Evolutionary conservation across 768 basidiomycete species (phyloP).

Genomic region (Coprinopsis strossmayeri): DNA sequence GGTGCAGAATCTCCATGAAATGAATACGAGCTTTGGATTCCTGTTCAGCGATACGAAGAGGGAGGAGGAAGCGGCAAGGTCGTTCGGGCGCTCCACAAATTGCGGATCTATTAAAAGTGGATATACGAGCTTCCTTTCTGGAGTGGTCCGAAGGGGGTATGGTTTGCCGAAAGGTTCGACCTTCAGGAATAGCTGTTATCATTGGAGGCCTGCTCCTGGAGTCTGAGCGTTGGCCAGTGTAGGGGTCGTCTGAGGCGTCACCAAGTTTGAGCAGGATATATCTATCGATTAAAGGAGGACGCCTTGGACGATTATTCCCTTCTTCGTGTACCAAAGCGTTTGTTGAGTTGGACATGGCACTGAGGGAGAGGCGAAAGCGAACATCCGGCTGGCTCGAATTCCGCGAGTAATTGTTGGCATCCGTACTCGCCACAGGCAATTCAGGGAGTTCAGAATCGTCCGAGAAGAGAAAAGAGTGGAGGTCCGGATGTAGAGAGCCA

Average conservation of each 20-base stretch:
- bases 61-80: conserved; percentile 32
- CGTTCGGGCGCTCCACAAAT: neutral
- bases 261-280: conserved; percentile 2
- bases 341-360: neutral
- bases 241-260: neutral
- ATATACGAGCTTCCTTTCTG: neutral
- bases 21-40: conserved; percentile 54
- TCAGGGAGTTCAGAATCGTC: no score
- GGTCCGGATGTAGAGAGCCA: no score
- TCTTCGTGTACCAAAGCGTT: conserved; percentile 16
- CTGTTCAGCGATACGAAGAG: conserved; percentile 46
- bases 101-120: neutral
- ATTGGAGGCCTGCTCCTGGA: conserved; percentile 6
- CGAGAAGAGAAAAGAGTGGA: no score
- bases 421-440: no score
- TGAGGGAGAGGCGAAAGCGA: no score
- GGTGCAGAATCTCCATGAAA: conserved; percentile 41
- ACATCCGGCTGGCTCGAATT: no score
- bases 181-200: conserved; percentile 12
- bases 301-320: conserved; percentile 18
- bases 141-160: neutral
- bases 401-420: no score
- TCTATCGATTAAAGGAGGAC: neutral
- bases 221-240: neutral
- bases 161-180: neutral